Percentiles rank a stretch among this genome's conserved stretches.
Evolutionary conservation across 2,329 filamentous ascomycete species (phyloP).

Genomic region (Cladobotryum protrusum): DNA sequence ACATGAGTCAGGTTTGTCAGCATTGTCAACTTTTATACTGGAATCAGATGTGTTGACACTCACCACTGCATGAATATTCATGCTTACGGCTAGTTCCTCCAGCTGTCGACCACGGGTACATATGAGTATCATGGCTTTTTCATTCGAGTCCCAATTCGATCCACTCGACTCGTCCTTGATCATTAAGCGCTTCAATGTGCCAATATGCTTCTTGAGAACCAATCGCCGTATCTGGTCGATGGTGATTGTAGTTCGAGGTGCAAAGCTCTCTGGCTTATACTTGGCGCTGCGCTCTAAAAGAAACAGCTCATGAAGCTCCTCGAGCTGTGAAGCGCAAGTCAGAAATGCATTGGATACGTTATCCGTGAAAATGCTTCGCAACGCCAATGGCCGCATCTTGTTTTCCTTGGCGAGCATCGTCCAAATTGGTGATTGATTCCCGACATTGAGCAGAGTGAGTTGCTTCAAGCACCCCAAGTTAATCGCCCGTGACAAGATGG

Average conservation of each 20-base stretch:
- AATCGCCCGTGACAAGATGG: conserved; percentile 49
- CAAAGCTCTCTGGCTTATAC: conserved; percentile 47
- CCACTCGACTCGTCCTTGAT: conserved; percentile 50
- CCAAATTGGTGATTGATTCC: conserved; percentile 56
- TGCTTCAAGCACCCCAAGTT: conserved; percentile 51
- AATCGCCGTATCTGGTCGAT: conserved; percentile 54
- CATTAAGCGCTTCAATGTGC: conserved; percentile 49
- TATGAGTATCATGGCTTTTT: conserved; percentile 48
- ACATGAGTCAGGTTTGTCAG: background rate
- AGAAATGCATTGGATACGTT: conserved; percentile 53
- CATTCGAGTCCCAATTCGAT: conserved; percentile 50
- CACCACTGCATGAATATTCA: conserved; percentile 50
- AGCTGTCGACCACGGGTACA: conserved; percentile 44
- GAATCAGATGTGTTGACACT: conserved; percentile 28
- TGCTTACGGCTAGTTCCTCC: conserved; percentile 50
- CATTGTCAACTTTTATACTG: background rate
- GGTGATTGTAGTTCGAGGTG: conserved; percentile 41
- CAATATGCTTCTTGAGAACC: conserved; percentile 52
- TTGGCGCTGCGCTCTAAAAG: conserved; percentile 49
- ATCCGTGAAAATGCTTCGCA: conserved; percentile 57
- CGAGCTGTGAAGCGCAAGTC: conserved; percentile 45
- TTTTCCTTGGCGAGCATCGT: conserved; percentile 49
- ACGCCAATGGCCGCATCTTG: conserved; percentile 40
- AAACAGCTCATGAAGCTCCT: conserved; percentile 52
- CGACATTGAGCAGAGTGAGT: conserved; percentile 58